Conservation (phyloP, 768 basidiomycete species). For the Podaxis sp. region DNA sequence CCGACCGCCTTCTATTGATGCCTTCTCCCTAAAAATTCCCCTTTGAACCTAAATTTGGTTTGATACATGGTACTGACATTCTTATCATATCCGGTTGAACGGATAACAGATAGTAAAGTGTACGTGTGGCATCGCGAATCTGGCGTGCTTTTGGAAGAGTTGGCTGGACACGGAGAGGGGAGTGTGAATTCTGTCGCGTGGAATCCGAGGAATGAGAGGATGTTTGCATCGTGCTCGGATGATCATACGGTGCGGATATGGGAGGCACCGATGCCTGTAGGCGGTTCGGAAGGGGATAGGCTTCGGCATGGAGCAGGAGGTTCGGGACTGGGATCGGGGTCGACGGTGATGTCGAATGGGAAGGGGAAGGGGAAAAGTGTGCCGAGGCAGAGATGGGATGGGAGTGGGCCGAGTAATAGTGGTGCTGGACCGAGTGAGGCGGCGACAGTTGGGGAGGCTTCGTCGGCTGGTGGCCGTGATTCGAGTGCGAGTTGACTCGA, state of each 20-base stretch:
- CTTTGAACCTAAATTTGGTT: constrained; percentile 6
- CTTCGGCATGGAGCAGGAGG: background rate
- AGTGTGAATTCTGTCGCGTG: constrained; percentile 96
- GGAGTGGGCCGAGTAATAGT: constrained; percentile 8
- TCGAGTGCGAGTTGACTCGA: background rate
- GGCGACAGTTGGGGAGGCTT: background rate
- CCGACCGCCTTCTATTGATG: background rate
- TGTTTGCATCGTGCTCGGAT: constrained; percentile 98
- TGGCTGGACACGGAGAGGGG: constrained; percentile 84
- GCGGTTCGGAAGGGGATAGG: background rate
- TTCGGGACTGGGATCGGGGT: background rate
- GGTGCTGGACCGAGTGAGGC: constrained; percentile 1
- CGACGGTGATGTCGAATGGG: constrained; percentile 34
- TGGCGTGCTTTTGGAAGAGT: constrained; percentile 79
- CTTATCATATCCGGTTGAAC: background rate
- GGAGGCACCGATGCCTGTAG: constrained; percentile 48
- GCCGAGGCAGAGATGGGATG: constrained; percentile 42
- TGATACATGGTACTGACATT: background rate
- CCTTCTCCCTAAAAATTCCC: background rate
- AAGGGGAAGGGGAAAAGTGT: constrained; percentile 63
- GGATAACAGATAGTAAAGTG: constrained; percentile 75
- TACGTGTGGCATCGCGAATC: constrained; percentile 96
- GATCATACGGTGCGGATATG: constrained; percentile 90
- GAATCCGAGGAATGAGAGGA: constrained; percentile 85
- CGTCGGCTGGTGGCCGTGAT: background rate